Base-by-base conservation (phyloP, 139 green algal genomes). In the Spirogloea muscicola region DNA sequence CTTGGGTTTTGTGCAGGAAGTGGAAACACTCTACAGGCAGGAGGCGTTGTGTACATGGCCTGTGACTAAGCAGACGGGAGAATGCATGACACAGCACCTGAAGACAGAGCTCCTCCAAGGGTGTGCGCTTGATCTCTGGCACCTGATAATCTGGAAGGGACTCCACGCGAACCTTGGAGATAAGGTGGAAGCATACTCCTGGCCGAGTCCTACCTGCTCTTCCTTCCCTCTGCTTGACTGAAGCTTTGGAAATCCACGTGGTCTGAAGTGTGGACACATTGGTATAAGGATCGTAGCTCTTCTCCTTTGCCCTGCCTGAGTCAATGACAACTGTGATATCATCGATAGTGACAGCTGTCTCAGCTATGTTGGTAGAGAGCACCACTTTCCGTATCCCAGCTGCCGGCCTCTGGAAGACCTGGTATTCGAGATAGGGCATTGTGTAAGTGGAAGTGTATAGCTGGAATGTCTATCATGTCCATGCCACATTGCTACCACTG, bases 291-390 rank as follows among this genome's bases (percentile, higher is more conserved):
- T 95, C 90, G 63, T 89, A 95, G 55, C 82, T 88, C 80, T 93
- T 93, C 82, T 95, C 90, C 77, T 94, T 93, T 16, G 87, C 29
- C 36, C 87, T 73, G 3, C 90, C 90, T 29, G 41, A 80, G 77
- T 95, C 89, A 46, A 95, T 83, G 2, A 95, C 90, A 39, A 78
- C 90, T n/a, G 89, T 84, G 25, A 95, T 78, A 71, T 95, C 90
- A 48, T 95, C 90, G 57, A 95, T 95, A 0, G 90, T 95, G 46
- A 95, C 81, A 13, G 88, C 85, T 0, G 87, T 92, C 76, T 94
- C 89, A 1, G 87, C 90, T 34, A 95, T 92, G 76, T 95, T 95
- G 42, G 90, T 95, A n/a, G 89, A 69, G 27, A 94, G 76, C 33
- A 95, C 84, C 25, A 94, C 46, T 46, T 79, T 79, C 62, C 70